These are phyloP conservation scores for Pyronema omphalodes DNA, from an alignment of 495 filamentous ascomycete species.

Conservation along the genomic window DNA sequence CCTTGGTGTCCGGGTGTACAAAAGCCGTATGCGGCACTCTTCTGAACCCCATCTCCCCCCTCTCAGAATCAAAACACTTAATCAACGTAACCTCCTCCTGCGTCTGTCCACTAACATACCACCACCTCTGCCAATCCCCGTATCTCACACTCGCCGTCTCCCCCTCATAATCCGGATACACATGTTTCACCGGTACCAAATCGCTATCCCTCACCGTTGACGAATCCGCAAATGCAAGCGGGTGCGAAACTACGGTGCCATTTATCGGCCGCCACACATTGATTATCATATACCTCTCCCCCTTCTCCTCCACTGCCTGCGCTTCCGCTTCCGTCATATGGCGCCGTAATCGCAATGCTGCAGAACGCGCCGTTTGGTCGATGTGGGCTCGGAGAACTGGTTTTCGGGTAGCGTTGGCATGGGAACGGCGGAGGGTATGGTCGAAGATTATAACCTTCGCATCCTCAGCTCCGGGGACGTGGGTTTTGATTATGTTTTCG, in stretches of 20 bases:
- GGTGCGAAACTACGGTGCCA: slow-evolving; percentile 47
- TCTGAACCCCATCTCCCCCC: slow-evolving; percentile 35
- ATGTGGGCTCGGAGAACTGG: slow-evolving; percentile 64
- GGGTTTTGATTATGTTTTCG: slow-evolving; percentile 40
- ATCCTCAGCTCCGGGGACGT: slow-evolving; percentile 41
- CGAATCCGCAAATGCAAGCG: slow-evolving; percentile 53
- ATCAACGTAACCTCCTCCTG: slow-evolving; percentile 57
- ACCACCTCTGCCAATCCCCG: slow-evolving; percentile 45
- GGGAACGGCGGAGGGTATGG: slow-evolving; percentile 63
- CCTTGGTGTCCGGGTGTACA: slow-evolving; percentile 45
- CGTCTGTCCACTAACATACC: slow-evolving; percentile 62
- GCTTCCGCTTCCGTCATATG: slow-evolving; percentile 37
- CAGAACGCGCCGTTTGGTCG: slow-evolving; percentile 57
- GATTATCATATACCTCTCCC: slow-evolving; percentile 50
- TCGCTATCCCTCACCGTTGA: slow-evolving; percentile 41
- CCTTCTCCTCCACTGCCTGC: slow-evolving; percentile 32
- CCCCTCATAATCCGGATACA: slow-evolving; percentile 53
- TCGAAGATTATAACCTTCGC: slow-evolving; percentile 54
- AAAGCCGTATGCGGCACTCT: slow-evolving; percentile 72
- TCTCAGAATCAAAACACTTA: slow-evolving; percentile 60
- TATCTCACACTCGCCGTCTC: slow-evolving; percentile 58
- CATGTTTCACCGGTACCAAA: slow-evolving; percentile 52
- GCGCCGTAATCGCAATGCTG: slow-evolving; percentile 41
- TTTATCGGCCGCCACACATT: slow-evolving; percentile 78
- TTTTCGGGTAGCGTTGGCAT: slow-evolving; percentile 32